Evolutionary conservation across 331 rosid genomes (phyloP).

Genomic region (Rosa hybrid): DNA sequence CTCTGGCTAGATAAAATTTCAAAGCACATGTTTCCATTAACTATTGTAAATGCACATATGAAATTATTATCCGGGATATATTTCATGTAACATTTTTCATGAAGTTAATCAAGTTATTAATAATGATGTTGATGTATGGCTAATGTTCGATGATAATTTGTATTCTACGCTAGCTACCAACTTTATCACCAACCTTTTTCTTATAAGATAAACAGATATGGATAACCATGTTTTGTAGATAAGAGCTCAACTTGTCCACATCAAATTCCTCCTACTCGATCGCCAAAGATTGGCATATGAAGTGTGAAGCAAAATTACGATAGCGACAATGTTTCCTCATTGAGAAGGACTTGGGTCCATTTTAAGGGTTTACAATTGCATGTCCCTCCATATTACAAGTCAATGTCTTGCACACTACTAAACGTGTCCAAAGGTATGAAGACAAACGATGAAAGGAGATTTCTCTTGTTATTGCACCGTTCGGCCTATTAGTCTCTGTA

Average conservation of each 20-base stretch:
- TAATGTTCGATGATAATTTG: not conserved
- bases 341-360: slow-evolving; percentile 4
- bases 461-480: no score
- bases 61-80: no score
- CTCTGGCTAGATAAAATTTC: no score
- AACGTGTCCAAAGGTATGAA: not conserved
- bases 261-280: not conserved
- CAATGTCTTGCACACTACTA: not conserved
- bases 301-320: not conserved
- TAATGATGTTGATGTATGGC: not conserved
- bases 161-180: not conserved
- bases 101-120: not conserved
- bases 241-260: not conserved
- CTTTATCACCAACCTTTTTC: not conserved
- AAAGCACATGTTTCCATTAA: no score
- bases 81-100: no score
- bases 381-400: not conserved
- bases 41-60: no score
- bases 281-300: slow-evolving; percentile 1
- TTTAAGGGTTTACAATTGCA: not conserved
- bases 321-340: slow-evolving; percentile 3
- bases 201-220: not conserved
- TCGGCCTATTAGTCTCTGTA: no score
- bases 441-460: not conserved
- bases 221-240: slow-evolving; percentile 1